Evolutionary conservation across 2,329 filamentous ascomycete genomes (phyloP).

Genomic region (Verticillium tricorpus): DNA sequence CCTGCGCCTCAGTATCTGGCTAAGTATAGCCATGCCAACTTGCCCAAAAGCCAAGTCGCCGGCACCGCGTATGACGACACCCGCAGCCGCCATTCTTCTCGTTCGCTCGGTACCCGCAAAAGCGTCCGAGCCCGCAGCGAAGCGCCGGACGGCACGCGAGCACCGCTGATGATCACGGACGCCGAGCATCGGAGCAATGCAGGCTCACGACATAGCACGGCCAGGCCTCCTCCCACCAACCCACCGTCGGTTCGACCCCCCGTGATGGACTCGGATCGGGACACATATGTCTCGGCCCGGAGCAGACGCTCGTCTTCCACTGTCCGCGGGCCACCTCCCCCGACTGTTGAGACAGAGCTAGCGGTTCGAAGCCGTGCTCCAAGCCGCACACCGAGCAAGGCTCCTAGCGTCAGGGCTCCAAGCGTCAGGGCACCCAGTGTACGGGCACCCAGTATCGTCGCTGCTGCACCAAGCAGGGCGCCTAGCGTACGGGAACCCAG

Average conservation of each 20-base stretch:
- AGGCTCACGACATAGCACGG: slow-evolving; percentile 28
- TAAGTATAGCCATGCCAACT: slow-evolving; percentile 27
- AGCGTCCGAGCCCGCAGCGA: slow-evolving; percentile 37
- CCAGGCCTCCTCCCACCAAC: slow-evolving; percentile 9
- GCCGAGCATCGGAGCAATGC: slow-evolving; percentile 35
- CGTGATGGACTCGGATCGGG: slow-evolving; percentile 24
- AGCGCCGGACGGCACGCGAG: slow-evolving; percentile 22
- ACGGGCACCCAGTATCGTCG: slow-evolving; percentile 1
- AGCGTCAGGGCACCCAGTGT: neutral
- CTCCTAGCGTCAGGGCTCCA: slow-evolving; percentile 13
- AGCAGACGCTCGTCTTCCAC: slow-evolving; percentile 32
- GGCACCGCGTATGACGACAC: slow-evolving; percentile 36
- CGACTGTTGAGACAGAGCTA: slow-evolving; percentile 20
- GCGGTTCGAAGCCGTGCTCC: slow-evolving; percentile 24
- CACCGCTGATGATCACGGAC: slow-evolving; percentile 35
- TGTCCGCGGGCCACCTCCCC: slow-evolving; percentile 21
- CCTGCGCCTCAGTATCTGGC: slow-evolving; percentile 29
- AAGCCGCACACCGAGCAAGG: slow-evolving; percentile 19
- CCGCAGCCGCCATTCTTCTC: slow-evolving; percentile 34
- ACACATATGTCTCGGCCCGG: slow-evolving; percentile 40
- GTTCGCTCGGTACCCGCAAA: slow-evolving; percentile 26
- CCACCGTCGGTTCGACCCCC: slow-evolving; percentile 2
- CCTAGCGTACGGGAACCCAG: neutral
- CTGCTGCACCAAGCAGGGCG: slow-evolving; percentile 1
- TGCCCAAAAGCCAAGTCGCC: slow-evolving; percentile 17